These are phyloP conservation scores for Leccinum subrobustum DNA, from an alignment of 1,284 basidiomycete species.

Conservation along the genomic window DNA sequence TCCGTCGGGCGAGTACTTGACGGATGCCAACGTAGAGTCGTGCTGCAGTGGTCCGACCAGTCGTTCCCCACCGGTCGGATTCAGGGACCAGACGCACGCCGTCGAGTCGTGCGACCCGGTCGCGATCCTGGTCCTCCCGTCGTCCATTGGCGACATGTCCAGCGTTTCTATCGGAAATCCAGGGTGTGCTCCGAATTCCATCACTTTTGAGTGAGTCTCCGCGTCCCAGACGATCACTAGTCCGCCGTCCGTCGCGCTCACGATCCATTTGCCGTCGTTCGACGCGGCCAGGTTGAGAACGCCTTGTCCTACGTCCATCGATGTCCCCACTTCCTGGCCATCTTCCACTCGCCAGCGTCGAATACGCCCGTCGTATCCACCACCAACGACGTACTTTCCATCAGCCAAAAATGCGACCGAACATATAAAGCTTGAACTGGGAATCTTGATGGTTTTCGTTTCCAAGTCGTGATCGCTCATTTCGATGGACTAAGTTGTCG, in stretches of 20 bases:
- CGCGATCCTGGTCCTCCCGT: slow-evolving; percentile 3
- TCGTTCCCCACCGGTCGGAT: not conserved
- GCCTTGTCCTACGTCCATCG: not conserved
- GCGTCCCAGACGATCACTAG: slow-evolving; percentile 1
- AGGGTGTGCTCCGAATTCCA: not conserved
- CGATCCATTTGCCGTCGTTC: slow-evolving; percentile 3
- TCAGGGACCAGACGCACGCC: slow-evolving; percentile 10
- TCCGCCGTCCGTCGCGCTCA: slow-evolving; percentile 1
- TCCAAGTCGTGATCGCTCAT: not conserved
- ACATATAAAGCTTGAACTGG: not conserved
- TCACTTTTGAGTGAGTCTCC: not conserved
- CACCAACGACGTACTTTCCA: not conserved
- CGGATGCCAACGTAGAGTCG: not conserved
- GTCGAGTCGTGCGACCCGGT: slow-evolving; percentile 11
- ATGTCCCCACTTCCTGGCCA: slow-evolving; percentile 1
- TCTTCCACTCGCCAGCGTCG: slow-evolving; percentile 4
- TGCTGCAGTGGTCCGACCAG: slow-evolving; percentile 7
- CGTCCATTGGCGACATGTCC: slow-evolving; percentile 4
- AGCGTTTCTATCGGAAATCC: not conserved
- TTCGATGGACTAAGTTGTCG: not conserved
- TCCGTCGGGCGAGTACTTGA: slow-evolving; percentile 12
- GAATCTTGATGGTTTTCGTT: not conserved
- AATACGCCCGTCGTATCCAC: not conserved
- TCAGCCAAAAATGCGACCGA: not conserved
- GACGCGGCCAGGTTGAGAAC: not conserved